These are phyloP conservation scores for Ascochyta rabiei DNA, from an alignment of 2,329 filamentous ascomycete genomes.

Conservation along the genomic window DNA sequence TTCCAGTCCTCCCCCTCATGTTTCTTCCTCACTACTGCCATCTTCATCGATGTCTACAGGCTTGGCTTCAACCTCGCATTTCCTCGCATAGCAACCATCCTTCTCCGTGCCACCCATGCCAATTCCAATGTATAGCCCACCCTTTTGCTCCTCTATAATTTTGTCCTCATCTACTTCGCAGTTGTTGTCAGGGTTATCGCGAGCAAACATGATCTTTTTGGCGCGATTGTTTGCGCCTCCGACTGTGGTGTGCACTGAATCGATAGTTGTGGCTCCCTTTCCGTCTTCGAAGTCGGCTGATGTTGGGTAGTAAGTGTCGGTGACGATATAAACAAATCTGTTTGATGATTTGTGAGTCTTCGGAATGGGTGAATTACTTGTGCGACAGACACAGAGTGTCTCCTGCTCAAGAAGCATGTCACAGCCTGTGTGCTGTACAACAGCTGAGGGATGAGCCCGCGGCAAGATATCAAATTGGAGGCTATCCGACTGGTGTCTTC, in stretches of 20 bases:
- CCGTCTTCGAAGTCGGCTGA: not conserved
- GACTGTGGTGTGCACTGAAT: not conserved
- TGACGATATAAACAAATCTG: not conserved
- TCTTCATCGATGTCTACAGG: slow-evolving; percentile 34
- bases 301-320: not conserved
- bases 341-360: not conserved
- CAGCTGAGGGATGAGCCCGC: not conserved
- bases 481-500: not conserved
- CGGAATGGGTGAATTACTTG: not conserved
- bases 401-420: not conserved
- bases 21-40: slow-evolving; percentile 21
- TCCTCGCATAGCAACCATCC: slow-evolving; percentile 27
- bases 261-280: not conserved
- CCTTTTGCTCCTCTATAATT: slow-evolving; percentile 30
- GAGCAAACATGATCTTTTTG: slow-evolving; percentile 2
- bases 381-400: not conserved
- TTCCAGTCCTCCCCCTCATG: slow-evolving; percentile 17
- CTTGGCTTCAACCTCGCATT: slow-evolving; percentile 33
- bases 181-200: slow-evolving; percentile 8
- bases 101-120: slow-evolving; percentile 25
- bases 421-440: not conserved
- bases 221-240: not conserved
- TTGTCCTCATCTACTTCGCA: slow-evolving; percentile 31
- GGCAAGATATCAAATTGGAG: not conserved
- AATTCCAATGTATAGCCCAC: slow-evolving; percentile 31